A percentile compares a stretch with the other conserved stretches of the same genome.
phyloP scores from a whole-genome alignment of 1,284 basidiomycete genomes.

The Cutaneotrichosporon sp. region DNA sequence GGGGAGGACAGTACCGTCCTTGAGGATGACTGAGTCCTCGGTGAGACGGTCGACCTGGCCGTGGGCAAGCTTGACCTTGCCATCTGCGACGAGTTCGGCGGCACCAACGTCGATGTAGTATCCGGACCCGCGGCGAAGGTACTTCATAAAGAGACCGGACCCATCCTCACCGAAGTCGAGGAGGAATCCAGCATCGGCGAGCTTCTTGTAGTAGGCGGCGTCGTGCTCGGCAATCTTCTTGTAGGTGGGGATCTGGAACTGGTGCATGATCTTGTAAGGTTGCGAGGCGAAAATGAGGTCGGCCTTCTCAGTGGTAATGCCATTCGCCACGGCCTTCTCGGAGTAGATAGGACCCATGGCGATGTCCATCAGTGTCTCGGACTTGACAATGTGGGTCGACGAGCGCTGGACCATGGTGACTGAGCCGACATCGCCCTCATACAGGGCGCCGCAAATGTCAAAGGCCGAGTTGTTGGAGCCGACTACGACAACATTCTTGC shows the following conservation, averaged over 20 bases:
- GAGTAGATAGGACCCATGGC: conserved; percentile 53
- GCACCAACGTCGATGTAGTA: conserved; percentile 23
- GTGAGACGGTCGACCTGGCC: conserved; percentile 22
- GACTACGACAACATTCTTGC: conserved; percentile 44
- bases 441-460: conserved; percentile 19
- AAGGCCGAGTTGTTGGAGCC: conserved; percentile 21
- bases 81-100: conserved; percentile 22
- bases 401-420: conserved; percentile 50
- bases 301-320: conserved; percentile 52
- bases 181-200: conserved; percentile 20
- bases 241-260: conserved; percentile 56
- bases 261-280: conserved; percentile 50
- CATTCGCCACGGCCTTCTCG: conserved; percentile 56
- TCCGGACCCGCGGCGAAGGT: conserved; percentile 16
- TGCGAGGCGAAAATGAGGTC: conserved; percentile 50
- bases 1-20: conserved; percentile 7
- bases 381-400: conserved; percentile 50
- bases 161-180: conserved; percentile 25
- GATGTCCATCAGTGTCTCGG: conserved; percentile 48
- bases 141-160: conserved; percentile 19
- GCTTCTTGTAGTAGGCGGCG: conserved; percentile 14
- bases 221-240: conserved; percentile 16
- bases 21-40: conserved; percentile 16
- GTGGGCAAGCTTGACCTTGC: conserved; percentile 23
- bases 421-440: conserved; percentile 48